Evolutionary conservation across 805 yeast species (phyloP).

Genomic region (Zygoascus bituminiphila): DNA sequence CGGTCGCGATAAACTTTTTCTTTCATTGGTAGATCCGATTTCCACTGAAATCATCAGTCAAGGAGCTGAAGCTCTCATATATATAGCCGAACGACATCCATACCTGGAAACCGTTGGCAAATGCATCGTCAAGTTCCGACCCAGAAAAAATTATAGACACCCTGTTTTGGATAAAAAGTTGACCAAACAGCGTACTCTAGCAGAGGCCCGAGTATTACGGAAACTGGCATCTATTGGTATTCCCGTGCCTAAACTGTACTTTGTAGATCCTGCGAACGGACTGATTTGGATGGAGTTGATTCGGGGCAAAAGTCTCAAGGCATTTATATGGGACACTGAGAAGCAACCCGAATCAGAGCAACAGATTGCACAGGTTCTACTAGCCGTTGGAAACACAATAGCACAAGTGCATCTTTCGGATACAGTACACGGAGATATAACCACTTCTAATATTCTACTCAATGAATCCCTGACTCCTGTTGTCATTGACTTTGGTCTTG

Average conservation of each 20-base stretch:
- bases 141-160: conserved; percentile 86
- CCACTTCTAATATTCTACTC: conserved; percentile 78
- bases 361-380: conserved; percentile 18
- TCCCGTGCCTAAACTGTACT: conserved; percentile 63
- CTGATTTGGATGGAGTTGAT: conserved; percentile 81
- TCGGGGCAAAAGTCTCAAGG: conserved; percentile 39
- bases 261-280: conserved; percentile 71
- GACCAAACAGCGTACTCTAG: conserved; percentile 71
- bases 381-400: conserved; percentile 54
- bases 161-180: conserved; percentile 67
- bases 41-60: conserved; percentile 32
- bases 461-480: conserved; percentile 36
- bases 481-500: conserved; percentile 86
- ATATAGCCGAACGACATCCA: conserved; percentile 57
- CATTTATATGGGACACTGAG: conserved; percentile 29
- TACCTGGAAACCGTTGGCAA: conserved; percentile 34
- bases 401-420: conserved; percentile 68
- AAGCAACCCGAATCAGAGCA: conserved; percentile 6
- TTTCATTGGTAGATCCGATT: background rate
- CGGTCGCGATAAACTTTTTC: background rate
- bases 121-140: conserved; percentile 75
- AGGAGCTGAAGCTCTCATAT: conserved; percentile 88
- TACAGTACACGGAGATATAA: conserved; percentile 88
- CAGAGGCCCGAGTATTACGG: conserved; percentile 72
- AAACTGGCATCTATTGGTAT: conserved; percentile 41